These are phyloP conservation scores for Neonectria sp. DNA, from an alignment of 2,329 filamentous ascomycete genomes.

Conservation along the genomic window DNA sequence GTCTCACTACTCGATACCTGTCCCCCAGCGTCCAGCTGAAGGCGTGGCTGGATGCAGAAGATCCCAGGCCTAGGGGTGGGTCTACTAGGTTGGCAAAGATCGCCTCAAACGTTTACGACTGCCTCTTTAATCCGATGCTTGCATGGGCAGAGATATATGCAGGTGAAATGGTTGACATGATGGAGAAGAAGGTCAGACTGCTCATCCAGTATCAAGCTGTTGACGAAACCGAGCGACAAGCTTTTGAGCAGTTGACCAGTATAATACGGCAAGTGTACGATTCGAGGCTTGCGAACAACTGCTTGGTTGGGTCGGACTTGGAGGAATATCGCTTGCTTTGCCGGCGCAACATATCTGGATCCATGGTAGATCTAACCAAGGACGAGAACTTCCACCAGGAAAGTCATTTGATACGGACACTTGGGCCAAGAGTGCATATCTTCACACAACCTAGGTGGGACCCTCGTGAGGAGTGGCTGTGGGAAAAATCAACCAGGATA, in stretches of 20 bases:
- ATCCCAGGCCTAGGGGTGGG: neutral
- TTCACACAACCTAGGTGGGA: neutral
- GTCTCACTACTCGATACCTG: neutral
- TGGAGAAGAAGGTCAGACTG: conserved; percentile 28
- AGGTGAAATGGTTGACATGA: conserved; percentile 25
- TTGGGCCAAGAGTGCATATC: neutral
- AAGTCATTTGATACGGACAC: neutral
- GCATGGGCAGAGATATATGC: conserved; percentile 11
- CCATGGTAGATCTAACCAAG: neutral
- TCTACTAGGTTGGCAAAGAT: neutral
- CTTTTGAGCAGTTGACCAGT: conserved; percentile 1
- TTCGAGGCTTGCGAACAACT: too few relatives aligned
- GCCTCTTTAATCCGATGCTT: neutral
- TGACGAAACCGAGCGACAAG: conserved; percentile 6
- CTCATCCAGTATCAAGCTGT: conserved; percentile 28
- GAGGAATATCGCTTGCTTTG: neutral
- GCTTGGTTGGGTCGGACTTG: too few relatives aligned
- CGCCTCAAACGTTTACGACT: neutral
- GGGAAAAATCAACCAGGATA: neutral
- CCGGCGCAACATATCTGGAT: neutral
- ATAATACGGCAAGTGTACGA: conserved; percentile 7
- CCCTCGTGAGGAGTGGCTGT: neutral
- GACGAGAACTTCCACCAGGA: too few relatives aligned
- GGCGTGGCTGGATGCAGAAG: neutral
- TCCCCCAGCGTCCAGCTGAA: neutral